These are phyloP conservation scores for Solanum ossicruentum DNA, from an alignment of 257 asterid genomes.

Conservation along the genomic window DNA sequence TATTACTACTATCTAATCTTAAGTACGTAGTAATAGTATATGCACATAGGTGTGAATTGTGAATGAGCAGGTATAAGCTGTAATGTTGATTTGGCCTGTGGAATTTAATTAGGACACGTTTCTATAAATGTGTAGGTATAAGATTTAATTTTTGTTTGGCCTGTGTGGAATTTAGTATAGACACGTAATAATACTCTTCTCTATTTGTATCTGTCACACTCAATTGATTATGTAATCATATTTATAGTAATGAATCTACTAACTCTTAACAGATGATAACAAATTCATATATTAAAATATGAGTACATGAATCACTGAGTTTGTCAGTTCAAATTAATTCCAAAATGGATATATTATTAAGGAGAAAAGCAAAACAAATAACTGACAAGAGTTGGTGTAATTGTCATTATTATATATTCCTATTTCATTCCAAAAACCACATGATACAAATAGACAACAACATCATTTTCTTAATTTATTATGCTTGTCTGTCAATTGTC, in stretches of 20 bases:
- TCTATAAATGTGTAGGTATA: neutral
- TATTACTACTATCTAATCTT: neutral
- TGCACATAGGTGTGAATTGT: neutral
- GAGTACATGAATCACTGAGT: neutral
- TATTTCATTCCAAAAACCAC: neutral
- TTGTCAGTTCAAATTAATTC: neutral
- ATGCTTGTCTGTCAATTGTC: neutral
- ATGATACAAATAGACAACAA: neutral
- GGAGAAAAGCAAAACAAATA: neutral
- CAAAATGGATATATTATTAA: neutral
- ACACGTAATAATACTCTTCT: neutral
- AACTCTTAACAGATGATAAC: no score
- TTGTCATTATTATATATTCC: neutral
- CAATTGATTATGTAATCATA: neutral
- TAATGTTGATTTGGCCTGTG: neutral
- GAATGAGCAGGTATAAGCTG: neutral
- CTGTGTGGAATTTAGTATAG: neutral
- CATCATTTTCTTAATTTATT: neutral
- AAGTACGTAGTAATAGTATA: neutral
- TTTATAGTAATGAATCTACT: no score
- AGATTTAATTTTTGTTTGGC: neutral
- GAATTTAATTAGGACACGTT: neutral
- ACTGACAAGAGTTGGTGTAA: neutral
- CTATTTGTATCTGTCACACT: neutral
- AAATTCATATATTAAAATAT: neutral